Evolutionary conservation across 2,329 filamentous ascomycete species (phyloP).

Genomic region (Pseudogymnoascus pannorum): DNA sequence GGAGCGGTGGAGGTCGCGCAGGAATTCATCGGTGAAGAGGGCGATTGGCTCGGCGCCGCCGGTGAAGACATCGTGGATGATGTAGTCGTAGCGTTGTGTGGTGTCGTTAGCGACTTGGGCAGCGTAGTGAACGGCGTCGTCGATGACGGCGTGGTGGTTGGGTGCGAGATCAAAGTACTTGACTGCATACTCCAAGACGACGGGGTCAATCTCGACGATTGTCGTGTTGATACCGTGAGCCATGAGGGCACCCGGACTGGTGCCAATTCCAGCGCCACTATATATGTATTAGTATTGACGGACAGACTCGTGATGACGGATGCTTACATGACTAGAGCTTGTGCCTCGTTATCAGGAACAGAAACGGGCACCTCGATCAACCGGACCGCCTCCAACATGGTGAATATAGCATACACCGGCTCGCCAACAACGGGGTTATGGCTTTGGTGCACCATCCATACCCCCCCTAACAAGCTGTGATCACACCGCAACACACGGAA

Average conservation of each 20-base stretch:
- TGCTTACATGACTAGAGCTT: constrained; percentile 75
- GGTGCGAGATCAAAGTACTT: constrained; percentile 74
- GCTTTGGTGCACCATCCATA: constrained; percentile 71
- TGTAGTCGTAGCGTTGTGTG: constrained; percentile 67
- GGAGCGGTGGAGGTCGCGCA: constrained; percentile 61
- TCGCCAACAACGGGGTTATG: constrained; percentile 52
- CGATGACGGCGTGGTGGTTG: constrained; percentile 73
- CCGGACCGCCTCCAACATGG: constrained; percentile 86
- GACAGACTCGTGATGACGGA: background rate
- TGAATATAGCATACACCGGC: constrained; percentile 92
- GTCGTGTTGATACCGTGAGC: constrained; percentile 86
- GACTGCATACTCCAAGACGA: constrained; percentile 73
- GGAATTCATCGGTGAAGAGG: constrained; percentile 82
- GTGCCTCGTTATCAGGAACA: constrained; percentile 57
- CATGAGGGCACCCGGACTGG: constrained; percentile 78
- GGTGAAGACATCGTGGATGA: constrained; percentile 96
- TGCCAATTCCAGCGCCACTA: constrained; percentile 86
- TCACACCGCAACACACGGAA: constrained; percentile 87
- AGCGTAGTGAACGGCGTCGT: constrained; percentile 71
- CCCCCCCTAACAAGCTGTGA: constrained; percentile 86
- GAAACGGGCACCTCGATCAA: constrained; percentile 57
- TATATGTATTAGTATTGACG: constrained; percentile 19
- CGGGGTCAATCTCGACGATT: constrained; percentile 88
- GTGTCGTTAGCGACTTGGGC: constrained; percentile 34
- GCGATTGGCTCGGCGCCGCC: constrained; percentile 85